Conservation (phyloP, 1,139 yeast genomes). For the Sugiyamaella sp. region DNA sequence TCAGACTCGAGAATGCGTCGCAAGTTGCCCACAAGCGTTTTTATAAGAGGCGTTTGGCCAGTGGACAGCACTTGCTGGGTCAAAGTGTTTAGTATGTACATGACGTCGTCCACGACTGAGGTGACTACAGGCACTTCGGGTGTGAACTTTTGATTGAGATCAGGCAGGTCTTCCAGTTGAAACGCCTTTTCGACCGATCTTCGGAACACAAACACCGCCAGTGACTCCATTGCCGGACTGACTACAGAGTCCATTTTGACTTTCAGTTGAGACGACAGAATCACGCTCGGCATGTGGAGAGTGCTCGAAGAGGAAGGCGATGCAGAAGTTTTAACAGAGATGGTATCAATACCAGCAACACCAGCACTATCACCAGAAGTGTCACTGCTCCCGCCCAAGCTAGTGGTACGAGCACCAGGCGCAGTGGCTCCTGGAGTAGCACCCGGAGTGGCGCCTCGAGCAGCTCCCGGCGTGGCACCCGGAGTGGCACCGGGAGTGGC, state of each 20-base stretch:
- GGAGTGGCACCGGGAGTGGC: neutral
- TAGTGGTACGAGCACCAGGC: neutral
- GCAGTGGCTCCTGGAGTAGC: neutral
- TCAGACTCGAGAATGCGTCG: conserved; percentile 53
- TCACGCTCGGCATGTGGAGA: conserved; percentile 43
- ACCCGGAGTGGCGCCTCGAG: neutral
- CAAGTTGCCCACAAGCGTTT: conserved; percentile 52
- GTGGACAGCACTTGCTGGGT: conserved; percentile 62
- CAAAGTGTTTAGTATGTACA: conserved; percentile 70
- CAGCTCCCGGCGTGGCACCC: neutral
- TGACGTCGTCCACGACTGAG: conserved; percentile 84
- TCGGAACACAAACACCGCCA: conserved; percentile 69
- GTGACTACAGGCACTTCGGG: conserved; percentile 69
- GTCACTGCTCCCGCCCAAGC: no score
- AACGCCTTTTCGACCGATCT: conserved; percentile 83
- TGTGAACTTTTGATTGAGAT: conserved; percentile 37
- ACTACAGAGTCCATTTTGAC: conserved; percentile 58
- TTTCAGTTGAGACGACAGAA: conserved; percentile 62
- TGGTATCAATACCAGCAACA: no score
- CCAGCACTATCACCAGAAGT: neutral
- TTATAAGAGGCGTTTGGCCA: conserved; percentile 55
- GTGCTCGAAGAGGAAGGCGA: conserved; percentile 21
- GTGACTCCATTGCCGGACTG: conserved; percentile 62
- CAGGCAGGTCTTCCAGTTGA: conserved; percentile 75
- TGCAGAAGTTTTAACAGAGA: neutral